These are phyloP conservation scores for Trichophyton rubrum DNA, from an alignment of 2,329 filamentous ascomycete genomes.

Conservation along the genomic window DNA sequence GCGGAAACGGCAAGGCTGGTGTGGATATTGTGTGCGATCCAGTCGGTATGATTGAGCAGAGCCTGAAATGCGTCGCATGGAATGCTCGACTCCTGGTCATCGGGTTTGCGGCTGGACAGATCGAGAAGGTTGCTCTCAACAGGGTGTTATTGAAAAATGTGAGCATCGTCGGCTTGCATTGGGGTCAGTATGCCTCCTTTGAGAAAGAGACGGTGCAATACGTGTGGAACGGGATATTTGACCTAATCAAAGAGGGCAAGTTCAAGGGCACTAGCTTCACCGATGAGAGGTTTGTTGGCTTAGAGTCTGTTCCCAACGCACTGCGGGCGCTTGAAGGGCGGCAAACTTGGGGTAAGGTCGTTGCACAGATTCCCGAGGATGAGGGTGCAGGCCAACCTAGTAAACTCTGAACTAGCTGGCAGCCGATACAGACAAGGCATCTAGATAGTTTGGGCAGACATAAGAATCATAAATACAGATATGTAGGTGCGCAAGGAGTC, in stretches of 20 bases:
- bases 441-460: not conserved
- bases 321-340: constrained; percentile 64
- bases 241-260: constrained; percentile 63
- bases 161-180: constrained; percentile 75
- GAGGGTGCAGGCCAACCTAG: constrained; percentile 37
- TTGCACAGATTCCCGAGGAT: constrained; percentile 68
- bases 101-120: constrained; percentile 73
- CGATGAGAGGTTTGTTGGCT: constrained; percentile 67
- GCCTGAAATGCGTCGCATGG: constrained; percentile 86
- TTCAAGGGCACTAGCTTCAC: constrained; percentile 71
- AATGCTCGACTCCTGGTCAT: constrained; percentile 80
- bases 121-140: constrained; percentile 89
- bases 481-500: constrained; percentile 37
- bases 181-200: constrained; percentile 68
- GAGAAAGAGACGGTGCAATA: constrained; percentile 56
- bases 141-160: constrained; percentile 91
- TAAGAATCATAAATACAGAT: not conserved
- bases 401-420: not conserved
- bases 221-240: constrained; percentile 75
- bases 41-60: constrained; percentile 76
- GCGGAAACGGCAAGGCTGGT: constrained; percentile 52
- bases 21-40: constrained; percentile 95
- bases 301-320: constrained; percentile 67
- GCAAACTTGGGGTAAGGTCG: constrained; percentile 92
- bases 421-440: not conserved